These are phyloP conservation scores for Chrysopogon serrulatus DNA, from an alignment of 176 grass and related monocot genomes.

Conservation along the genomic window DNA sequence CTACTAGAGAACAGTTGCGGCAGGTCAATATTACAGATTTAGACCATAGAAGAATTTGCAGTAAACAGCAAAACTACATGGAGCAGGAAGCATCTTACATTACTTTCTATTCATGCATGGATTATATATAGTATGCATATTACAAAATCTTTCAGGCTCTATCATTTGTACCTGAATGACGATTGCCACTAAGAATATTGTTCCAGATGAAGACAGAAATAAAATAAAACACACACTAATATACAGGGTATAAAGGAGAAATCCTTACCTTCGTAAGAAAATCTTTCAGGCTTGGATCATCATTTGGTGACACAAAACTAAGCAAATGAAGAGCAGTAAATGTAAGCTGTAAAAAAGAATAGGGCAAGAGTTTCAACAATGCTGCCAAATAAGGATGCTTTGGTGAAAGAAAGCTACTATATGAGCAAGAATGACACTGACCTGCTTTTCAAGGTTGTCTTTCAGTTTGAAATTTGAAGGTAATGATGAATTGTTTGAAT, in stretches of 20 bases:
- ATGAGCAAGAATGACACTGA: slow-evolving; percentile 19
- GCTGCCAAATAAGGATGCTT: slow-evolving; percentile 1
- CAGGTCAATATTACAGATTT: not conserved
- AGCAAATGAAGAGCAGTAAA: slow-evolving; percentile 89
- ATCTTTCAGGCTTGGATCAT: slow-evolving; percentile 82
- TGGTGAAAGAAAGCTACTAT: not conserved
- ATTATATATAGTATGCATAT: too few species aligned
- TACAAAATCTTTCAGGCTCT: too few species aligned
- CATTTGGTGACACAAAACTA: slow-evolving; percentile 69
- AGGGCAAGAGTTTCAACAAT: not conserved
- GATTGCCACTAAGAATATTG: not conserved
- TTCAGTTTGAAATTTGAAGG: slow-evolving; percentile 84
- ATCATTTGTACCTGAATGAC: not conserved
- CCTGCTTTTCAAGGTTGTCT: slow-evolving; percentile 96
- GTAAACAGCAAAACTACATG: not conserved
- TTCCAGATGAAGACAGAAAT: not conserved
- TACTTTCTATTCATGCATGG: not conserved
- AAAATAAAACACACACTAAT: not conserved
- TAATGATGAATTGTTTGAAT: slow-evolving; percentile 45
- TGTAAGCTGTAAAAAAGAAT: slow-evolving; percentile 48
- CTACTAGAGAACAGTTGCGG: not conserved
- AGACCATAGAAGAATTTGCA: not conserved
- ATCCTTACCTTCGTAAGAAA: slow-evolving; percentile 81
- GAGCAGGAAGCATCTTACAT: not conserved
- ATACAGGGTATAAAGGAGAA: not conserved